A percentile compares a stretch with the other conserved stretches of the same genome.
These are phyloP conservation scores for Solanum lignicaule DNA, from an alignment of 257 asterid species.

Conservation along the genomic window DNA sequence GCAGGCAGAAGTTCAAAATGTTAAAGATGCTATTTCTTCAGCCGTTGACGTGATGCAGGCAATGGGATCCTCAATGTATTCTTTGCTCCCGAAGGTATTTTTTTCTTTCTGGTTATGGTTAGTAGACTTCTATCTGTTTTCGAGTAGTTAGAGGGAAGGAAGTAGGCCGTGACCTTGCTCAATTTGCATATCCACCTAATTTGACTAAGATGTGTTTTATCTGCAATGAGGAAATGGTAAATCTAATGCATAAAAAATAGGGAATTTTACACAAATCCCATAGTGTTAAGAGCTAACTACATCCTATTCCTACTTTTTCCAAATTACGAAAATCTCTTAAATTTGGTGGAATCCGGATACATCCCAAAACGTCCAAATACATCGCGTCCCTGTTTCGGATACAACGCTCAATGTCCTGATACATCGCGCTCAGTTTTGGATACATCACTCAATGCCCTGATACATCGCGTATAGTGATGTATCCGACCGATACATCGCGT, in stretches of 20 bases:
- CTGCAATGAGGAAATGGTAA: background rate
- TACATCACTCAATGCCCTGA: no score
- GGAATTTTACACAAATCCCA: background rate
- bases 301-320: no score
- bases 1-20: constrained; percentile 59
- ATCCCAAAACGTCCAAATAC: no score
- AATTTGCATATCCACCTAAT: background rate
- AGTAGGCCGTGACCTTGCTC: background rate
- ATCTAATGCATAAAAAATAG: background rate
- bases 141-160: background rate
- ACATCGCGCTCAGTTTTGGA: no score
- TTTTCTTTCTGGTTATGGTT: background rate
- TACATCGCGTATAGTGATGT: no score
- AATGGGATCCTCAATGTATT: constrained; percentile 58
- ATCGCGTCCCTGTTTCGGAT: no score
- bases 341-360: no score
- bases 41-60: constrained; percentile 80
- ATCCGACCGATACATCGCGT: no score
- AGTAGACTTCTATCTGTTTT: background rate
- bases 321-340: no score
- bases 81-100: constrained; percentile 50
- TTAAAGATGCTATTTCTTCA: constrained; percentile 59
- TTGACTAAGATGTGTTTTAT: background rate
- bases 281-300: no score
- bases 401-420: no score